Base-by-base conservation (phyloP, 2,329 filamentous ascomycete species). In the Paraconiothyrium brasiliense region DNA sequence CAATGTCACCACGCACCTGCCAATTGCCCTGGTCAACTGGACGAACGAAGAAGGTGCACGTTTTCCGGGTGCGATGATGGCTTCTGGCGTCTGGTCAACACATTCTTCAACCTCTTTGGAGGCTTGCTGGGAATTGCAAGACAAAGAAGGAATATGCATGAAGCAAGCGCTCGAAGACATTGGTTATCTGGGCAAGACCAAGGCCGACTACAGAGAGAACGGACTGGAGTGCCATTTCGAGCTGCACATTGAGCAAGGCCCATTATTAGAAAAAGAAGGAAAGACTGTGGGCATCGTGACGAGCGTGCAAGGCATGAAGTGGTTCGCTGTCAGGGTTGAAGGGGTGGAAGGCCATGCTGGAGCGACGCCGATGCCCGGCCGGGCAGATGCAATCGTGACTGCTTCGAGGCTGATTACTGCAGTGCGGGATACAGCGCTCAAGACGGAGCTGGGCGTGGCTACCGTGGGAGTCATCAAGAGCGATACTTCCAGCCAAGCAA, bases 221-320 rank as follows among this genome's bases (percentile, higher is more conserved):
- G 88, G 88, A 0, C 85, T 92, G 71, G 89, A 86, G 1, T 90
- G 90, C 0, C 91, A 94, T 74, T 93, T 94, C 69, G 91, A 94
- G 75, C 83, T 94, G 13, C 92, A 94, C 71, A 94, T 94, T 48
- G 92, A 95, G 74, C 92, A 96, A 75, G 91, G 91, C 0, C 91
- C 91, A 0, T 86, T 92, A 30, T 83, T 95, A 0, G 88, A 93
- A 70, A 81, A 81, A 2, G 83, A 84, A 49, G 75, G 81, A 3
- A 83, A 87, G 61, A 87, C 86, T 35, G 84, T 94, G 41, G 89
- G 89, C 8, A 83, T 91, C 2, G 91, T 93, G 7, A 84, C 86
- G 35, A 89, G 89, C 1, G 90, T 91, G 1, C 90, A 93, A 72
- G 89, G 88, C 3, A 92, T 91, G 76, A 85, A 87, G 58, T 93